Conservation (phyloP, 257 asterid genomes). For the Solanum appendiculatum region DNA sequence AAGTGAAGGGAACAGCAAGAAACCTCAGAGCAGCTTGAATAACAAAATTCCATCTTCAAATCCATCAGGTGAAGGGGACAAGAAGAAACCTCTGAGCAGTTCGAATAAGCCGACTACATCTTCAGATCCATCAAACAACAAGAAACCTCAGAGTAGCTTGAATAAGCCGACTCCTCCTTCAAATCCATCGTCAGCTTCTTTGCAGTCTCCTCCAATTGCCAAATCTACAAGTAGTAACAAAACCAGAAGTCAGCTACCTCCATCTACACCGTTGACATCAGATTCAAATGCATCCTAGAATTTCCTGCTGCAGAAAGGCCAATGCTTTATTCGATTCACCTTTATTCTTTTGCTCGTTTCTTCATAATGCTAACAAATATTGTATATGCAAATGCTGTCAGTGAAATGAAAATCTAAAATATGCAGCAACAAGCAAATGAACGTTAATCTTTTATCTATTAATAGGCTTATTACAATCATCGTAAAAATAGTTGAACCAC, state of each 20-base stretch:
- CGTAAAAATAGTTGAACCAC: neutral
- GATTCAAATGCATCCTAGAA: conserved; percentile 11
- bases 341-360: neutral
- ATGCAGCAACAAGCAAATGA: neutral
- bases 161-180: conserved; percentile 24
- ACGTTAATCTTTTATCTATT: neutral
- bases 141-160: conserved; percentile 32
- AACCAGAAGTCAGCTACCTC: conserved; percentile 19
- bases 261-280: conserved; percentile 15
- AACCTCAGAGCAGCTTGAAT: conserved; percentile 35
- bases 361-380: neutral
- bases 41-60: conserved; percentile 22
- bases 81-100: conserved; percentile 33
- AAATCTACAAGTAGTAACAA: conserved; percentile 9
- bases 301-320: neutral
- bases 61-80: conserved; percentile 38
- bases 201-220: conserved; percentile 23
- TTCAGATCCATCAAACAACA: conserved; percentile 22
- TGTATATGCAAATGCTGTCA: neutral
- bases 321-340: neutral
- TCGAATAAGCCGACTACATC: conserved; percentile 27
- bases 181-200: conserved; percentile 27
- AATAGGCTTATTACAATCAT: neutral
- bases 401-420: neutral
- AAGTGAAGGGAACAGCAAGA: conserved; percentile 42